Base-by-base conservation (phyloP, 2,329 filamentous ascomycete species). In the Cryphonectria radicalis region DNA sequence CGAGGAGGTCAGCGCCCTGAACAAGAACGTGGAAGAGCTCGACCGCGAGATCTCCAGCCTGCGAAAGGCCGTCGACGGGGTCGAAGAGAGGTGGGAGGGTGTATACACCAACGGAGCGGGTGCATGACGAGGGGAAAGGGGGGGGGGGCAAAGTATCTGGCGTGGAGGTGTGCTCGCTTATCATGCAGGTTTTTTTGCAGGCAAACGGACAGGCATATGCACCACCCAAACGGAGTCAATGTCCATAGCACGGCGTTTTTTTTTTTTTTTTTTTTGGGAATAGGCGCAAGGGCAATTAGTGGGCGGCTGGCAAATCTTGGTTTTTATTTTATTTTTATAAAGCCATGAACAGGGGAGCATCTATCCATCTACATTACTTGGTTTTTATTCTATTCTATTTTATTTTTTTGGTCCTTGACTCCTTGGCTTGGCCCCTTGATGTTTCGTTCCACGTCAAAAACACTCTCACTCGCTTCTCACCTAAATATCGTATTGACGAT, bases 1-100 rank as follows among this genome's bases (percentile, higher is more conserved):
- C 75, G 95, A 97, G 77, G 95, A 98, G 80, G 93, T 97, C 2
- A 89, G 90, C 70, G 93, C 93, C 14, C 82, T 98, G 70, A 90
- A 90, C 4, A 87, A 91, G 71, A 97, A 97, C 76, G 82, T 94
- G 40, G 93, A 96, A 70, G 95, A 97, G 81, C 81, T 98, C 70
- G 92, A 92, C 59, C 84, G 83, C 50, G 95, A 97, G 82, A 95
- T 97, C 74, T 88, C 90, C 73, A 85, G 84, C 40, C 82, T 94
- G 17, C 90, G 86, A 75, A 84, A 83, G n/a, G 88, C 90, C 76
- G 86, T 96, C 7, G 86, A 85, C 0, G 87, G 87, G 25, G 85
- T 95, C 5, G 93, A 95, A 73, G 80, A 85, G 70, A 79, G 83
- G 43, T 89, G 86, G 86, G 84, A 88, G 73, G 86, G 84, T 2